Evolutionary conservation across 768 basidiomycete species (phyloP).

Genomic region (Suillus cothurnatus): DNA sequence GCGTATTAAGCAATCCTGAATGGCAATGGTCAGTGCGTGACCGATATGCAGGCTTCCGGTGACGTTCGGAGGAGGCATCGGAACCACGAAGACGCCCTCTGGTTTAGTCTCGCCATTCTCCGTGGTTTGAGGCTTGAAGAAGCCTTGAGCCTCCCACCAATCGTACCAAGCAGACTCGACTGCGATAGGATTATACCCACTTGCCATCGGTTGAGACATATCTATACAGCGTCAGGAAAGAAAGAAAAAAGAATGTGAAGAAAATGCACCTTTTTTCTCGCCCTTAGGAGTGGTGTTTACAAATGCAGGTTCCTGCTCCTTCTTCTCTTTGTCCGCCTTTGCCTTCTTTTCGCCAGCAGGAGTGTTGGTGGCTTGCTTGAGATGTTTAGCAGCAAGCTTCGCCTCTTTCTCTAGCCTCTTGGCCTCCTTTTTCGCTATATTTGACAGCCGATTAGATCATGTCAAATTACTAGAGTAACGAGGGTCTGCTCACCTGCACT

Average conservation of each 20-base stretch:
- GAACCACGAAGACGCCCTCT: slow-evolving; percentile 80
- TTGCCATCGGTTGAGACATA: slow-evolving; percentile 82
- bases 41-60: slow-evolving; percentile 96
- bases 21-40: slow-evolving; percentile 87
- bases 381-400: slow-evolving; percentile 68
- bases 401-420: slow-evolving; percentile 80
- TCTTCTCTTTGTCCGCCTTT: slow-evolving; percentile 75
- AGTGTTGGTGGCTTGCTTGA: slow-evolving; percentile 41
- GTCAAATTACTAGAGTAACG: not conserved
- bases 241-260: not conserved
- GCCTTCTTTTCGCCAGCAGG: slow-evolving; percentile 63
- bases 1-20: slow-evolving; percentile 87
- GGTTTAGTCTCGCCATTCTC: slow-evolving; percentile 58
- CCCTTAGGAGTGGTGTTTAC: slow-evolving; percentile 89
- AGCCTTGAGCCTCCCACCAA: slow-evolving; percentile 93
- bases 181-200: slow-evolving; percentile 93
- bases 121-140: slow-evolving; percentile 77
- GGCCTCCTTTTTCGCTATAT: slow-evolving; percentile 80
- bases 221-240: slow-evolving; percentile 47
- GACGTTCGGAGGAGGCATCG: slow-evolving; percentile 94
- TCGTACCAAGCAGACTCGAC: slow-evolving; percentile 98
- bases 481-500: slow-evolving; percentile 37
- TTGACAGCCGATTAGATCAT: slow-evolving; percentile 6
- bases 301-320: slow-evolving; percentile 70
- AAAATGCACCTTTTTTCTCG: slow-evolving; percentile 83